A percentile compares a stretch with the other conserved stretches of the same genome.
These are phyloP conservation scores for Cryptococcus neoformans DNA, from an alignment of 1,284 basidiomycete species.

Conservation along the genomic window DNA sequence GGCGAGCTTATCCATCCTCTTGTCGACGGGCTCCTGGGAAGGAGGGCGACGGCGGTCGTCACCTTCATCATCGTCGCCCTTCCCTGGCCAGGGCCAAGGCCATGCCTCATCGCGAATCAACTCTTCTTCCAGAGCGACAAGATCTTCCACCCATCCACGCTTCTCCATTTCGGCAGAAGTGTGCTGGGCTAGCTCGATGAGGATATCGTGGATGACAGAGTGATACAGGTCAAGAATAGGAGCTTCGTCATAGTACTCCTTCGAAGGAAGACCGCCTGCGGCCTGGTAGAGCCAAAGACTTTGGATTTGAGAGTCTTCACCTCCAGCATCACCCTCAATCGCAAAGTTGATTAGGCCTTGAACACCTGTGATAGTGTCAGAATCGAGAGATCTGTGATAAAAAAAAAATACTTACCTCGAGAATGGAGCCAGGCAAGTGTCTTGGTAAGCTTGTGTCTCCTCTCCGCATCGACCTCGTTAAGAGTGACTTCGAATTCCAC, in stretches of 20 bases:
- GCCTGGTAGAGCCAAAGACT: conserved; percentile 83
- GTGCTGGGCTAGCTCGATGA: conserved; percentile 57
- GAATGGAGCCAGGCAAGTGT: conserved; percentile 85
- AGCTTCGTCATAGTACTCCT: conserved; percentile 90
- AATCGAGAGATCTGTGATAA: neutral
- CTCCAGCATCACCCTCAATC: conserved; percentile 80
- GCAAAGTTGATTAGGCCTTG: conserved; percentile 70
- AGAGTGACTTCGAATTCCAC: neutral
- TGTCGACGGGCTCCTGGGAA: conserved; percentile 26
- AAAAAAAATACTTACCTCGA: conserved; percentile 55
- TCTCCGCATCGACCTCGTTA: conserved; percentile 56
- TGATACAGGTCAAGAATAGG: conserved; percentile 68
- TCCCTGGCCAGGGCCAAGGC: conserved; percentile 73
- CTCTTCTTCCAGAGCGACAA: conserved; percentile 22
- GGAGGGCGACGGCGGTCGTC: conserved; percentile 27
- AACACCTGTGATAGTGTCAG: conserved; percentile 57
- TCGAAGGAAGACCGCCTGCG: conserved; percentile 79
- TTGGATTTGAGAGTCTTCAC: conserved; percentile 83
- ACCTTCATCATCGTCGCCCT: conserved; percentile 36
- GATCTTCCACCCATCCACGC: conserved; percentile 7
- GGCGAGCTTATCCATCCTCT: conserved; percentile 62
- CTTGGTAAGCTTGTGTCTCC: conserved; percentile 57
- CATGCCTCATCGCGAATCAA: conserved; percentile 47
- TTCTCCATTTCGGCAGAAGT: conserved; percentile 8
- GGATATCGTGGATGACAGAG: conserved; percentile 64